phyloP scores from a whole-genome alignment of 352 stramenopile genomes.

The Phytophthora sojae region DNA sequence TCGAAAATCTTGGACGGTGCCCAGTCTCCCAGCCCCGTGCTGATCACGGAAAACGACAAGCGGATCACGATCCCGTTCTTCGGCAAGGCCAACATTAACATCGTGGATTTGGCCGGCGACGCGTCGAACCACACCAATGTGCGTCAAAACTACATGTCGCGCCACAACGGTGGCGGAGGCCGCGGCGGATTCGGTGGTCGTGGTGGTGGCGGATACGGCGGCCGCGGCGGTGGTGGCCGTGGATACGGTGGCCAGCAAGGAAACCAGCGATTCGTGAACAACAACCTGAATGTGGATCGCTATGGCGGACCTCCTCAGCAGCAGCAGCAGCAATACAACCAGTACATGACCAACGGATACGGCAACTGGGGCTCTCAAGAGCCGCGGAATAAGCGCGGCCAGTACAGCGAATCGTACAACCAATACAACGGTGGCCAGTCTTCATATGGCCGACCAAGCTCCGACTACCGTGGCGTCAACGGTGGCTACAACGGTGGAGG shows the following conservation, averaged over 20 bases:
- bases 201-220: no score
- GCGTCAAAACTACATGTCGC: slow-evolving; percentile 56
- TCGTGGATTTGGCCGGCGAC: slow-evolving; percentile 78
- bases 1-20: slow-evolving; percentile 71
- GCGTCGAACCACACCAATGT: slow-evolving; percentile 64
- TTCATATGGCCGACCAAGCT: slow-evolving; percentile 42
- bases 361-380: slow-evolving; percentile 86
- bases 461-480: slow-evolving; percentile 38
- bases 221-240: slow-evolving; percentile 27
- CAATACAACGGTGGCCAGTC: slow-evolving; percentile 37
- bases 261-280: slow-evolving; percentile 44
- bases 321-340: slow-evolving; percentile 65
- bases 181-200: slow-evolving; percentile 33
- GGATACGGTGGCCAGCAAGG: slow-evolving; percentile 50
- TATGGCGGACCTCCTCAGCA: slow-evolving; percentile 42
- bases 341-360: slow-evolving; percentile 78
- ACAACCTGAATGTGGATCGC: slow-evolving; percentile 77
- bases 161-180: slow-evolving; percentile 45
- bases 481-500: slow-evolving; percentile 25
- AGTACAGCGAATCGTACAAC: slow-evolving; percentile 50
- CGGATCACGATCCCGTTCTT: slow-evolving; percentile 85
- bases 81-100: slow-evolving; percentile 86
- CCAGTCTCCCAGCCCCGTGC: slow-evolving; percentile 39
- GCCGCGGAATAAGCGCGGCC: slow-evolving; percentile 76
- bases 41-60: slow-evolving; percentile 69